Evolutionary conservation across 2,329 filamentous ascomycete genomes (phyloP), one percentile per base, ranked within the genome.

Genomic region (Curvularia hawaiiensis): DNA sequence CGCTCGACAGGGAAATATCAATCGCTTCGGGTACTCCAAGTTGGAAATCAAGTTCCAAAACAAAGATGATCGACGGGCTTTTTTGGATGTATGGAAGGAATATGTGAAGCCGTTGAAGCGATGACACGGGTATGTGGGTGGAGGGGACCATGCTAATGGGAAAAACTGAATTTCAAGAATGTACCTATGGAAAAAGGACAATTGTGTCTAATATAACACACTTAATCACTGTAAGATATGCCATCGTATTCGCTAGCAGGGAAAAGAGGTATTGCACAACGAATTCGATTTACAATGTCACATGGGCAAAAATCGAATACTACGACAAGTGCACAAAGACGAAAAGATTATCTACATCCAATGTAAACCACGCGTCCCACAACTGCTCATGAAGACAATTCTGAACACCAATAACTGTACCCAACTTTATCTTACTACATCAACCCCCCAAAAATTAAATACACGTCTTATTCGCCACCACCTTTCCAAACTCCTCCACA

Each of bases 21-120:
- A 74, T 51, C 63, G 65, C 2, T 71, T 69, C 51, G 67, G 64
- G 16, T 73, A 72, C 46, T 59, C 60, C 4, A 61, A 71, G 39
- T 44, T 74, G 28, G 64, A 73, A 39, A 71, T 73, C 28, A 61
- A 64, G 50, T 73, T 74, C 33, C 63, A 66, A 33, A 64, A 40
- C n/a, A 70, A 64, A 52, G 54, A 52, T 39, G 71, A 73, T 59
- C 55, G 69, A 5, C 65, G 49, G 22, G 68, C 63, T 1, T 74
- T 73, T 54, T 46, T 72, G 50, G 65, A 63, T 1, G 41, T 73
- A 3, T 74, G 71, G 72, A 63, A 60, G 49, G 47, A 60, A 39
- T 62, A 64, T 61, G 65, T 70, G 1, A 72, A 66, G 50, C 62
- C 63, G 5, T 52, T 68, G 44, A 58, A 52, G 41, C 20, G 24